Evolutionary conservation across 495 filamentous ascomycete species (phyloP), one percentile per base, ranked within the genome.

Genomic region (Penicillium taxi): DNA sequence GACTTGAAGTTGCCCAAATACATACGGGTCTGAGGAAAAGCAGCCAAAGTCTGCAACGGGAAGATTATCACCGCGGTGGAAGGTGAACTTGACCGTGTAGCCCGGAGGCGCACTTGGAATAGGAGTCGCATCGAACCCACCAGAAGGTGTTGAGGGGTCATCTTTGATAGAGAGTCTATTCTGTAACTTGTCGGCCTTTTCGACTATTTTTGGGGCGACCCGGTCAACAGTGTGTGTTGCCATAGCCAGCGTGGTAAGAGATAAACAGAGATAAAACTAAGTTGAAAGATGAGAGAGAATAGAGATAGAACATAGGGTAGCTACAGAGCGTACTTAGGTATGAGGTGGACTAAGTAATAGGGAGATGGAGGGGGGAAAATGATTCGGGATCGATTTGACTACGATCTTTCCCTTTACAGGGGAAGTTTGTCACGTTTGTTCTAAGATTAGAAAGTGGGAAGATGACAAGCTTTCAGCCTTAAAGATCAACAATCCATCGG

Each of bases 81-180:
- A 87, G 31, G 78, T 88, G 54, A 96, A 78, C 47, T 81, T 82
- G 44, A 96, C 52, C 1, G 84, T 93, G 58, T 84, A 94, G 9
- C 87, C 87, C 11, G 75, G 74, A 12, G 78, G 77, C 2, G 77
- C 78, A 39, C 68, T 56, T 1, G 88, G 84, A 8, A 94, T 65
- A 4, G 84, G 83, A 2, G 85, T 94, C 12, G 61, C 51, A 59
- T 94, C 86, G 49, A 73, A 89, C 11, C 88, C 88, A 12, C 88
- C 88, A 3, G 80, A 72, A 2, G 86, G 85, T 28, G 67, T 44
- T 2, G 50, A 28, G 6, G 55, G 35, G 12, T 55, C 37, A 32
- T 47, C 44, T 20, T 53, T 55, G 48, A 55, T 53, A 11, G 55
- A 49, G 15, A 55, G 35, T 41, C 71, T 78, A 13, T 66, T 62